Evolutionary conservation across 2,329 filamentous ascomycete genomes (phyloP).

Genomic region (Botrytis pseudocinerea): DNA sequence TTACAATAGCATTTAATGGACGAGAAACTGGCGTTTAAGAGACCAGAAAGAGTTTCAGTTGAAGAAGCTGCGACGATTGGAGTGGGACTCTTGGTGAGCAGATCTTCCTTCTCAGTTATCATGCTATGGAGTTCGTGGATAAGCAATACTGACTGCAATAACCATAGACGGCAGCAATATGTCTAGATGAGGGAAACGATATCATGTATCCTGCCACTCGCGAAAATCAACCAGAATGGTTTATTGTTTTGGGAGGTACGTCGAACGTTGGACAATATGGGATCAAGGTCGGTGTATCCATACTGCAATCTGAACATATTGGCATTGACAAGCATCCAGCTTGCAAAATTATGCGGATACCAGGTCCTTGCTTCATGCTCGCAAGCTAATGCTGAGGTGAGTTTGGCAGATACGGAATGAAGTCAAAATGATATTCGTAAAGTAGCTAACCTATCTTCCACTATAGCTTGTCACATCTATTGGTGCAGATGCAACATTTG

Average conservation of each 20-base stretch:
- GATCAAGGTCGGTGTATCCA: constrained; percentile 34
- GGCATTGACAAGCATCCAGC: constrained; percentile 30
- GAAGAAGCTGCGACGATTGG: constrained; percentile 43
- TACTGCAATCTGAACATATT: background rate
- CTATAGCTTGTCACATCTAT: constrained; percentile 35
- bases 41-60: constrained; percentile 33
- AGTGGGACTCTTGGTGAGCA: constrained; percentile 41
- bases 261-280: constrained; percentile 43
- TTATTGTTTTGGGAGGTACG: constrained; percentile 43
- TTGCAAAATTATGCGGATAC: constrained; percentile 43
- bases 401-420: background rate
- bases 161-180: constrained; percentile 17
- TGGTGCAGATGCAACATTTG: constrained; percentile 42
- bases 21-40: constrained; percentile 43
- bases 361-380: constrained; percentile 45
- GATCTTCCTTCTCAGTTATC: background rate
- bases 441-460: background rate
- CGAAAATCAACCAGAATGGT: constrained; percentile 41
- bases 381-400: constrained; percentile 23
- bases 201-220: constrained; percentile 7
- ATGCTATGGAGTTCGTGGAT: background rate
- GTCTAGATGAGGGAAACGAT: constrained; percentile 5
- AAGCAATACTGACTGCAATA: background rate
- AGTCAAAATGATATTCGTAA: too few species aligned
- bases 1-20: constrained; percentile 40